Conservation (phyloP, 305 asterid genomes). For the Caryopteris hybrid region DNA sequence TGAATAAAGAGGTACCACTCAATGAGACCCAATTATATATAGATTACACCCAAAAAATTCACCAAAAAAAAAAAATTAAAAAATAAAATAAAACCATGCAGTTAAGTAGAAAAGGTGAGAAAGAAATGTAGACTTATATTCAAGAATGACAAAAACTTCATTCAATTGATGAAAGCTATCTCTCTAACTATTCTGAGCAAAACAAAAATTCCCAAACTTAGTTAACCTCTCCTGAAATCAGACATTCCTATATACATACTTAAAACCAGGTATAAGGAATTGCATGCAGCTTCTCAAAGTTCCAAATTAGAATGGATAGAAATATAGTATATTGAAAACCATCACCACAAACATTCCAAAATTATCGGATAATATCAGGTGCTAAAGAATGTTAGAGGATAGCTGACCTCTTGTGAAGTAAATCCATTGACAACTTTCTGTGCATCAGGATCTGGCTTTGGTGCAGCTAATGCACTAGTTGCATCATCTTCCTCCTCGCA, state of each 20-base stretch:
- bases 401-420: constrained; percentile 58
- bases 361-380: neutral
- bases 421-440: constrained; percentile 48
- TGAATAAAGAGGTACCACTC: too few species aligned
- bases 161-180: neutral
- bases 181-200: neutral
- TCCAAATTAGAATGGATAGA: neutral
- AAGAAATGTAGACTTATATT: neutral
- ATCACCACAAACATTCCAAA: neutral
- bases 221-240: neutral
- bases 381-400: constrained; percentile 3
- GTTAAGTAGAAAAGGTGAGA: neutral
- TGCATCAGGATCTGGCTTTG: constrained; percentile 79
- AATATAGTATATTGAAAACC: neutral
- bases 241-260: neutral
- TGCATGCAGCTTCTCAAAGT: neutral
- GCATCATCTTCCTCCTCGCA: constrained; percentile 99
- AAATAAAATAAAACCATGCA: neutral
- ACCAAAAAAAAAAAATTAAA: too few species aligned
- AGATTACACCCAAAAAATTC: too few species aligned
- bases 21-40: too few species aligned
- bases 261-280: neutral
- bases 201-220: neutral
- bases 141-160: neutral
- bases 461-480: constrained; percentile 80